These are phyloP conservation scores for Tylopilus rubrobrunneus DNA, from an alignment of 768 basidiomycete genomes.

Conservation along the genomic window DNA sequence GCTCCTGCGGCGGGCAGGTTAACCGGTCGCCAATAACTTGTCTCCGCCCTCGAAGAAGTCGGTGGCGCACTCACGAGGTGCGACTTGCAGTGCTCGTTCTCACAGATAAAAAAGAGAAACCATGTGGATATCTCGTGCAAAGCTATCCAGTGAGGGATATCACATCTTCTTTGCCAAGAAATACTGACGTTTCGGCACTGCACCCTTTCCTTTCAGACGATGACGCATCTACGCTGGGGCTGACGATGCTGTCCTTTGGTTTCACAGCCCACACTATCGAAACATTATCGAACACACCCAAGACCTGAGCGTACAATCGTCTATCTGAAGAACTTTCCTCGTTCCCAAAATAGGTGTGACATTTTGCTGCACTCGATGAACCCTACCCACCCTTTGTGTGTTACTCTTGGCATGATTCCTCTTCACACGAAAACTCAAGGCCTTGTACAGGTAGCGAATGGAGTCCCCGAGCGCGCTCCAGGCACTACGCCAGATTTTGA, in stretches of 20 bases:
- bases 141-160: neutral
- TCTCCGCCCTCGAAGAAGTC: neutral
- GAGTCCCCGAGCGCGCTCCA: too few species aligned
- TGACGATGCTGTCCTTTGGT: neutral
- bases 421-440: too few species aligned
- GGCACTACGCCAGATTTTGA: too few species aligned
- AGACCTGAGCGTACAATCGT: neutral
- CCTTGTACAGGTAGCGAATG: too few species aligned
- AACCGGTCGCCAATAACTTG: neutral
- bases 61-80: neutral
- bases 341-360: neutral
- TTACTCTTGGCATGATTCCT: too few species aligned
- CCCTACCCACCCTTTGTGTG: too few species aligned
- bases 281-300: neutral
- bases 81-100: conserved; percentile 2
- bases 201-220: neutral
- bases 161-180: neutral
- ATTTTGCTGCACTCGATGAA: too few species aligned
- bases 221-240: neutral
- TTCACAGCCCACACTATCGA: neutral
- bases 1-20: neutral
- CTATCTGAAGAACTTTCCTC: neutral
- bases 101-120: neutral
- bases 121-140: neutral
- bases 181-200: neutral